These are phyloP conservation scores for Scenedesmus sp. DNA, from an alignment of 163 green algal species.

Conservation along the genomic window DNA sequence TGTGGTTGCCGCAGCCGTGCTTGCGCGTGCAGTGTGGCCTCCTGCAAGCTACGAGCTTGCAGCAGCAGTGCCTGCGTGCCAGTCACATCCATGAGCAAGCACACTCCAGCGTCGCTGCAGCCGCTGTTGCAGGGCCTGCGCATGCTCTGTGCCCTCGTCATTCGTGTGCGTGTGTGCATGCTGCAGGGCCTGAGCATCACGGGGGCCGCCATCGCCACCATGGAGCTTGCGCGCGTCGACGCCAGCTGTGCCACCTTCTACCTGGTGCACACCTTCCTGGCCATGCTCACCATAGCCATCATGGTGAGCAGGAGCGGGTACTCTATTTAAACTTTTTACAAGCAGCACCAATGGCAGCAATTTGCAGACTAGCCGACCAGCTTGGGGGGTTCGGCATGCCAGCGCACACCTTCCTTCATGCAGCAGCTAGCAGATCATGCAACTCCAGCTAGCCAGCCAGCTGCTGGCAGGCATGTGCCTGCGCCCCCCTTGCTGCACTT, in stretches of 20 bases:
- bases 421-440: too few relatives aligned
- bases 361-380: too few relatives aligned
- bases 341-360: neutral
- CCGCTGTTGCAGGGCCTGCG: neutral
- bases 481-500: neutral
- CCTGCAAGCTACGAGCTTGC: neutral
- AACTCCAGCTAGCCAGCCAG: too few relatives aligned
- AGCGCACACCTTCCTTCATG: too few relatives aligned
- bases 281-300: slow-evolving; percentile 88
- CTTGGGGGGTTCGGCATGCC: too few relatives aligned
- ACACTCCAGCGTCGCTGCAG: too few relatives aligned
- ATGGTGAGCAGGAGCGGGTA: slow-evolving; percentile 57
- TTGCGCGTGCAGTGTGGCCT: neutral
- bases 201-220: slow-evolving; percentile 67
- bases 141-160: neutral
- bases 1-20: neutral
- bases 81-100: too few relatives aligned
- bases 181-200: slow-evolving; percentile 64
- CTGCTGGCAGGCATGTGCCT: too few relatives aligned
- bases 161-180: neutral
- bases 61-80: too few relatives aligned
- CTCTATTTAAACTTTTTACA: neutral
- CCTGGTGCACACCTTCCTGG: slow-evolving; percentile 92
- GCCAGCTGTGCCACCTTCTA: slow-evolving; percentile 92
- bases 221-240: slow-evolving; percentile 94